A percentile compares a stretch with the other conserved stretches of the same genome.
Evolutionary conservation across 2,329 filamentous ascomycete genomes (phyloP).

Genomic region (Cladosporium sphaerospermum): DNA sequence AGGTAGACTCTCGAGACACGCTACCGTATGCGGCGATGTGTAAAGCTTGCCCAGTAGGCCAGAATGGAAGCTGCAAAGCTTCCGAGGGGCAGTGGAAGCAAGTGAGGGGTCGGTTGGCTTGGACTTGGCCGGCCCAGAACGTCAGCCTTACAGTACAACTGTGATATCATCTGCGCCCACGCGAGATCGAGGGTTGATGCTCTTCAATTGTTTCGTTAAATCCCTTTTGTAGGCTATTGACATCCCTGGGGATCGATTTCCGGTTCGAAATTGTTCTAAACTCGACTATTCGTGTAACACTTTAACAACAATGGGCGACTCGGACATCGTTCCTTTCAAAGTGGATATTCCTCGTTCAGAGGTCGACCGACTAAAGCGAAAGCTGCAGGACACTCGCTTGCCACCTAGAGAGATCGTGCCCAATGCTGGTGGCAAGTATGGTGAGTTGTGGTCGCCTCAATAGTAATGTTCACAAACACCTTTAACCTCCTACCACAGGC

Average conservation of each 20-base stretch:
- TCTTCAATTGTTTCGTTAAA: no score
- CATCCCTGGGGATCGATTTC: no score
- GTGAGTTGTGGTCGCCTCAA: constrained; percentile 15
- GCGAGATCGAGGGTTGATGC: no score
- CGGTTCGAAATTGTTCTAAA: no score
- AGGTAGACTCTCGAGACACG: no score
- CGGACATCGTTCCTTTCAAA: constrained; percentile 29
- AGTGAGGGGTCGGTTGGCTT: not conserved
- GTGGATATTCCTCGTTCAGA: constrained; percentile 31
- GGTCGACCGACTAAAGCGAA: constrained; percentile 32
- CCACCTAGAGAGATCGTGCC: constrained; percentile 32
- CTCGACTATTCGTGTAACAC: no score
- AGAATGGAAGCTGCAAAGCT: not conserved
- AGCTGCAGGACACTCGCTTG: constrained; percentile 30
- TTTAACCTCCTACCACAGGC: not conserved
- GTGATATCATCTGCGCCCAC: not conserved
- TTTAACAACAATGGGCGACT: constrained; percentile 1
- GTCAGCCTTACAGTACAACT: not conserved
- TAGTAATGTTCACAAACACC: not conserved
- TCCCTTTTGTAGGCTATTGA: no score
- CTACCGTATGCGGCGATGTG: no score
- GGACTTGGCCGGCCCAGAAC: not conserved
- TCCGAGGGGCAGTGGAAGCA: no score
- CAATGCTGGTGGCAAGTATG: constrained; percentile 32
- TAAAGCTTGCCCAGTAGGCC: not conserved